phyloP scores from a whole-genome alignment of 441 rosid genomes.

The Viola pubescens region DNA sequence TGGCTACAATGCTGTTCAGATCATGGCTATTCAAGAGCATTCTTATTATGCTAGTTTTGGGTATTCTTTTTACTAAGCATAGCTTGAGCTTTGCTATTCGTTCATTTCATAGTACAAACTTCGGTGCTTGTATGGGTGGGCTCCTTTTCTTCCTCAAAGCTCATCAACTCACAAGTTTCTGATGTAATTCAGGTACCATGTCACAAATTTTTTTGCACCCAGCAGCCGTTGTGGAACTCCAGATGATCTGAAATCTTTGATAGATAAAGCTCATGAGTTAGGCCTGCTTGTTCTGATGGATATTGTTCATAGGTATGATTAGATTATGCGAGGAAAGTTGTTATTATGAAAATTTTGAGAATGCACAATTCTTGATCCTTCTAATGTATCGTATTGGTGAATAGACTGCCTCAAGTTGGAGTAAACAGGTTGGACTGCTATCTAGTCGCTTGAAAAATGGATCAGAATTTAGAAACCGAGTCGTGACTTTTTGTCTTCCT shows the following conservation, averaged over 20 bases:
- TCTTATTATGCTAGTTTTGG: conserved; percentile 98
- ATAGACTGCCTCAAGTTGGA: not conserved
- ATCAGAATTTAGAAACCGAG: not conserved
- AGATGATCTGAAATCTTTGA: conserved; percentile 89
- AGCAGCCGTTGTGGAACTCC: conserved; percentile 99
- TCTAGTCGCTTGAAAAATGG: not conserved
- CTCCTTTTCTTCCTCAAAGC: too few species aligned
- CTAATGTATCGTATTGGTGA: not conserved
- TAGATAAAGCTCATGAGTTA: conserved; percentile 91
- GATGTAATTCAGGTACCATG: conserved; percentile 74
- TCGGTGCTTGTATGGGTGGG: not conserved
- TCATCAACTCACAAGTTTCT: not conserved
- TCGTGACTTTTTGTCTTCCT: not conserved
- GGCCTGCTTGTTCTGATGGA: conserved; percentile 97
- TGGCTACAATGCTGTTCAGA: conserved; percentile 94
- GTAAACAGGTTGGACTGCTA: not conserved
- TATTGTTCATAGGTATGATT: conserved; percentile 84
- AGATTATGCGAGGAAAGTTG: not conserved
- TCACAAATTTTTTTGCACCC: conserved; percentile 90
- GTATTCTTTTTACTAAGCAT: conserved; percentile 35
- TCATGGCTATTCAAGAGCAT: conserved; percentile 99
- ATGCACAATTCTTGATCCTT: not conserved
- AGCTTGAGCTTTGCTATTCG: conserved; percentile 3
- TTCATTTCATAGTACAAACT: not conserved
- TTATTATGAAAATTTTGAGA: not conserved